phyloP scores from a whole-genome alignment of 148 eudicot genomes.

The Vaccinium myrtillus region DNA sequence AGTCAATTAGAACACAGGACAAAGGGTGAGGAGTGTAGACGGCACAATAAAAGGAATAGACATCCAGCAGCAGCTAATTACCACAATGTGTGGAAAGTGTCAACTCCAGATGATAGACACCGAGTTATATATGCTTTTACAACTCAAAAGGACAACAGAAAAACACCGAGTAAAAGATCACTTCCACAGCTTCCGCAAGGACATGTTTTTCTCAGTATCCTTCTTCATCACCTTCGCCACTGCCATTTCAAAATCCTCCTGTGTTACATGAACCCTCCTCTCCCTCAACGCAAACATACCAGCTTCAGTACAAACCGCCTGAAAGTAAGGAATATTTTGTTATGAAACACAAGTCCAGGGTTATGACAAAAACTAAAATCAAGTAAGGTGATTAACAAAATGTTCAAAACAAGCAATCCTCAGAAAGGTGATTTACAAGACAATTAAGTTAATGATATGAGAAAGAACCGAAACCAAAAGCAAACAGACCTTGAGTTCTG shows the following conservation, averaged over 20 bases:
- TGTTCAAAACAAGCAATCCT: no score
- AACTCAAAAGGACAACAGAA: constrained; percentile 2
- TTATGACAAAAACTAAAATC: neutral
- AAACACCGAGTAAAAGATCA: neutral
- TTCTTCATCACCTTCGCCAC: constrained; percentile 60
- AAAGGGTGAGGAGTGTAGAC: neutral
- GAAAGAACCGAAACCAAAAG: neutral
- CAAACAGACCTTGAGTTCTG: constrained; percentile 61
- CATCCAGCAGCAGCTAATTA: neutral
- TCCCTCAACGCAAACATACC: constrained; percentile 57
- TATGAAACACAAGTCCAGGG: no score
- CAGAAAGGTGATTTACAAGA: neutral
- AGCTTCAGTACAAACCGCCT: constrained; percentile 38
- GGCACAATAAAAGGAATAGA: neutral
- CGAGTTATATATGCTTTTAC: neutral
- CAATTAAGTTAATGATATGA: neutral
- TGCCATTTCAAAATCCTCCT: constrained; percentile 56
- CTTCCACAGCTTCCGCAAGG: constrained; percentile 48
- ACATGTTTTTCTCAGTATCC: constrained; percentile 51
- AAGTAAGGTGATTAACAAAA: no score
- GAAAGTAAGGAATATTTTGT: neutral
- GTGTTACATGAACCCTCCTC: constrained; percentile 52
- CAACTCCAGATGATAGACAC: neutral
- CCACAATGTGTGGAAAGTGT: neutral
- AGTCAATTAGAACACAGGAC: neutral